Percentiles rank a stretch among this genome's conserved stretches.
Evolutionary conservation across 345 rosid species (phyloP).

Genomic region (Boechera divaricarpa): DNA sequence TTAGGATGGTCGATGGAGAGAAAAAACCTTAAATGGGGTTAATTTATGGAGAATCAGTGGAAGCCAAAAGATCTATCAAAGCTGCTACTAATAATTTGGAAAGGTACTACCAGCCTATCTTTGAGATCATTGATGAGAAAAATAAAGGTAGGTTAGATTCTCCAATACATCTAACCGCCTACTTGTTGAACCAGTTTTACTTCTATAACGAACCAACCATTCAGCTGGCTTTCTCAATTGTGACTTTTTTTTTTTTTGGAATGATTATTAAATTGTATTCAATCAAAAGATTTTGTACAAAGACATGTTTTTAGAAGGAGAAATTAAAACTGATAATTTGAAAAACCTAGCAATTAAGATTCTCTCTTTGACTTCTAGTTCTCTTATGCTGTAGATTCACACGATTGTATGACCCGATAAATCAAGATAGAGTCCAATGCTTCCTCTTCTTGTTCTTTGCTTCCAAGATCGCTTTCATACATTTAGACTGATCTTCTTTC

Average conservation of each 20-base stretch:
- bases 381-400: no score
- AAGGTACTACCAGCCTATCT: constrained; percentile 15
- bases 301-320: no score
- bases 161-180: background rate
- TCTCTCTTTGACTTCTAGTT: constrained; percentile 6
- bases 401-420: no score
- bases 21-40: constrained; percentile 18
- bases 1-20: constrained; percentile 19
- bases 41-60: constrained; percentile 20
- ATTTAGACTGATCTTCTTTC: background rate
- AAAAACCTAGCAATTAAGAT: background rate
- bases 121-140: constrained; percentile 28
- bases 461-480: constrained; percentile 15
- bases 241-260: background rate
- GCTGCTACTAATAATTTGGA: constrained; percentile 2
- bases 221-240: constrained; percentile 7
- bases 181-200: background rate
- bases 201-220: constrained; percentile 11
- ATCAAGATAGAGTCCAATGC: no score
- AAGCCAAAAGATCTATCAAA: background rate
- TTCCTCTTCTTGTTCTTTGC: background rate
- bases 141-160: constrained; percentile 20
- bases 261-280: no score
- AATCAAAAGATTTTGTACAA: no score
- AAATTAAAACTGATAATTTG: background rate